A percentile compares a stretch with the other conserved stretches of the same genome.
These are phyloP conservation scores for Fusarium sp. DNA, from an alignment of 2,329 filamentous ascomycete genomes.

Conservation along the genomic window DNA sequence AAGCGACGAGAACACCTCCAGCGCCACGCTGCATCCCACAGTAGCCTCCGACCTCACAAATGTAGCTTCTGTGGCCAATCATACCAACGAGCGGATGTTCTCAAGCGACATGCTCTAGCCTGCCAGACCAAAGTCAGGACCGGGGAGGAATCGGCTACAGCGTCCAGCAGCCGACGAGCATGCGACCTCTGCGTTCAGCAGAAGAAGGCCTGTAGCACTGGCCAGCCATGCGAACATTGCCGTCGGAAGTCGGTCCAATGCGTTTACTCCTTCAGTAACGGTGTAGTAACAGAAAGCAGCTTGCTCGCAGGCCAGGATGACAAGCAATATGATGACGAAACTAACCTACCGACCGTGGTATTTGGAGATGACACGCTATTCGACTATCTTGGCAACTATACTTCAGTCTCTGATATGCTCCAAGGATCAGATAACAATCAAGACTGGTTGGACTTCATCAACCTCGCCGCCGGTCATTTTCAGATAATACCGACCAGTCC, in stretches of 20 bases:
- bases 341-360: rapidly evolving
- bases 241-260: background rate
- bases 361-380: background rate
- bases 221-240: background rate
- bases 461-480: background rate
- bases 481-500: background rate
- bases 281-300: rapidly evolving
- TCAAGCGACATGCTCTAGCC: background rate
- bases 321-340: background rate
- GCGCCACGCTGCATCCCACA: background rate
- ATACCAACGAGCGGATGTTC: background rate
- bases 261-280: background rate
- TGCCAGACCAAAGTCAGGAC: background rate
- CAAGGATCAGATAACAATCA: background rate
- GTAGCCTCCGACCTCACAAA: background rate
- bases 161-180: background rate
- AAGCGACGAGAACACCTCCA: background rate
- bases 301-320: background rate
- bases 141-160: rapidly evolving
- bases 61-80: background rate
- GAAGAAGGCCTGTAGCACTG: background rate
- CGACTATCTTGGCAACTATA: slow-evolving; percentile 2
- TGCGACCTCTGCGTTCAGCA: background rate
- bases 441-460: slow-evolving; percentile 1
- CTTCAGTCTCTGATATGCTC: background rate